These are phyloP conservation scores for Nicotiana sylvestris DNA, from an alignment of 257 asterid species.

Conservation along the genomic window DNA sequence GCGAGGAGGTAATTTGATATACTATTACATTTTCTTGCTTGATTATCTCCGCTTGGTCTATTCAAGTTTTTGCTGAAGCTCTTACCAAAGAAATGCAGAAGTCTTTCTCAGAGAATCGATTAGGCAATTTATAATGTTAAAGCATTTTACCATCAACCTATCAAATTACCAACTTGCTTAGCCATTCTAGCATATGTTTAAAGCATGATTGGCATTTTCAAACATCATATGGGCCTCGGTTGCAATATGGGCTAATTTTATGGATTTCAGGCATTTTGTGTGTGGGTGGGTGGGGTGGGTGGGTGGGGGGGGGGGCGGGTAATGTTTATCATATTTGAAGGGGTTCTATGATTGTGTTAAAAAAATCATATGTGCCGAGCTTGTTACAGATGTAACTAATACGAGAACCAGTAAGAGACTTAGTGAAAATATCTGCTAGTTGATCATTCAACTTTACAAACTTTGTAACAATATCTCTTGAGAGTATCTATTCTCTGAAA, in stretches of 20 bases:
- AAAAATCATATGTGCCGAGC: no score
- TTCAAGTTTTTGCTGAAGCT: neutral
- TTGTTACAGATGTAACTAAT: no score
- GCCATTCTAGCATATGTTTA: neutral
- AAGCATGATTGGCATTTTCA: neutral
- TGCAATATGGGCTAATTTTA: neutral
- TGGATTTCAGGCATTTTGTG: neutral
- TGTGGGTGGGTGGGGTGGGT: no score
- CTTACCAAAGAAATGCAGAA: neutral
- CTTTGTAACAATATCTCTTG: no score
- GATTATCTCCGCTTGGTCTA: neutral
- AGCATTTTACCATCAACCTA: neutral
- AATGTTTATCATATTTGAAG: no score
- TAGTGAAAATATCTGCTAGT: no score
- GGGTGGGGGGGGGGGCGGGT: no score
- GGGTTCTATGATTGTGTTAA: no score
- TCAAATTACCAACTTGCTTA: neutral
- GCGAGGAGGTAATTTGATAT: slow-evolving; percentile 20
- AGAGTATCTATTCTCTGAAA: no score
- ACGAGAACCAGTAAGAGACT: no score
- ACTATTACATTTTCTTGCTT: neutral
- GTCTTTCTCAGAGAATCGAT: neutral
- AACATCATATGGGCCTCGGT: neutral
- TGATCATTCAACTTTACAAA: no score
- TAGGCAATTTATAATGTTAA: neutral